Percentiles rank a stretch among this genome's conserved stretches.
Conservation (phyloP, 768 basidiomycete genomes). For the Collybia sordida region DNA sequence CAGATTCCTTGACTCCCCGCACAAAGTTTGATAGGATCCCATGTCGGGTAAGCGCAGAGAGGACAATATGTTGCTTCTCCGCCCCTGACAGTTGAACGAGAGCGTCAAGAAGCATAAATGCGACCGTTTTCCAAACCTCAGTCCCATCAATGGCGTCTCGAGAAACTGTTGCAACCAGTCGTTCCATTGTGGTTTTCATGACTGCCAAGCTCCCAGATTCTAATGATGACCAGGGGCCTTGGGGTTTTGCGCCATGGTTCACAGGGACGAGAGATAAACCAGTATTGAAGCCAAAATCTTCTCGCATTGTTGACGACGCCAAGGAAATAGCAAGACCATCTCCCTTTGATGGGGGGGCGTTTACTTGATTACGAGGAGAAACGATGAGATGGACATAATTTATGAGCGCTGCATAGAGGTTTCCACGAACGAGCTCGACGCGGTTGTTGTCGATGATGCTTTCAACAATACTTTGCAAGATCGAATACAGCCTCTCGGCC, state of each 20-base stretch:
- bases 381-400: constrained; percentile 85
- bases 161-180: constrained; percentile 68
- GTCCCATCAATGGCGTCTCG: constrained; percentile 94
- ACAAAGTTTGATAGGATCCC: constrained; percentile 85
- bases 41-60: constrained; percentile 60
- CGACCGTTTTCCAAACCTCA: constrained; percentile 96
- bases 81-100: constrained; percentile 68
- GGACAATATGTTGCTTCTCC: constrained; percentile 66
- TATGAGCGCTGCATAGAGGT: constrained; percentile 88
- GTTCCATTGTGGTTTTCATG: constrained; percentile 69
- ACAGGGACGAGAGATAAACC: constrained; percentile 34
- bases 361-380: constrained; percentile 24
- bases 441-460: constrained; percentile 75
- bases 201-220: constrained; percentile 63
- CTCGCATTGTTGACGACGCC: constrained; percentile 38
- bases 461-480: constrained; percentile 74
- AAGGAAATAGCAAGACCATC: constrained; percentile 25
- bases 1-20: constrained; percentile 79
- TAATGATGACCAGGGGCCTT: constrained; percentile 36
- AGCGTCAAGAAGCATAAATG: constrained; percentile 87
- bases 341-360: not conserved
- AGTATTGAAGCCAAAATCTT: constrained; percentile 37
- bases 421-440: constrained; percentile 86
- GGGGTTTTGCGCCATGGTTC: constrained; percentile 16
- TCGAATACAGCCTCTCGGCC: constrained; percentile 71